Base-by-base conservation (phyloP, 331 rosid genomes). In the Erythrophleum ivorense region DNA sequence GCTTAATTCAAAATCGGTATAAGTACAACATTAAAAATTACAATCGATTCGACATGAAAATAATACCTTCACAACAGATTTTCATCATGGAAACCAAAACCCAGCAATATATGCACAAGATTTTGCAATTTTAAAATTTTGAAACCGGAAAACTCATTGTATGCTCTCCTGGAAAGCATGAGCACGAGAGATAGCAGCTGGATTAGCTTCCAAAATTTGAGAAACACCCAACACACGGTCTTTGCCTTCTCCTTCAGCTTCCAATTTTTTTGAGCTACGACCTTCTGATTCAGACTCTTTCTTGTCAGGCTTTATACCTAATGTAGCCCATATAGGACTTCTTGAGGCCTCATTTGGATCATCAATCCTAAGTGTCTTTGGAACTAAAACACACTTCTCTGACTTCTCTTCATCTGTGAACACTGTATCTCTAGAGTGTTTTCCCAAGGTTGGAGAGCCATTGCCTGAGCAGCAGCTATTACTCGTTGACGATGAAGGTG, bases 381-480 rank as follows among this genome's bases (percentile, higher is more conserved):
- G 91, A 76, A 79, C 83, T 68, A 84, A 85, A 58, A 76, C 65
- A 50, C 79, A 69, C 40, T 84, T 87, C 43, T 85, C 93, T 45
- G 81, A 69, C 53, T 67, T 86, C 63, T 89, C 94, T 64, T 76
- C 86, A 46, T 88, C 88, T 9, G 64, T 48, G 49, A 31, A 67
- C 63, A 79, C 46, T 0, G 76, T 48, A 4, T 88, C 94, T 75
- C 94, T 86, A 1, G 75, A 77, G 74, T 90, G 95, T 64, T 89
- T 91, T 1, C 94, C 95, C 4, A 91, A 83, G 6, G 82, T 87
- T 3, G 87, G 77, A 5, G 83, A 83, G 64, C 81, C 89, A 84
- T 80, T 85, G 34, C 89, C 84, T 0, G 86, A 74, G 83, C 79
- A 89, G 83, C 81, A 82, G 57, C 87, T 84, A 41, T 85, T 86